Evolutionary conservation across 1,284 basidiomycete species (phyloP), one percentile per base, ranked within the genome.

Genomic region (Cryptococcus floricola): DNA sequence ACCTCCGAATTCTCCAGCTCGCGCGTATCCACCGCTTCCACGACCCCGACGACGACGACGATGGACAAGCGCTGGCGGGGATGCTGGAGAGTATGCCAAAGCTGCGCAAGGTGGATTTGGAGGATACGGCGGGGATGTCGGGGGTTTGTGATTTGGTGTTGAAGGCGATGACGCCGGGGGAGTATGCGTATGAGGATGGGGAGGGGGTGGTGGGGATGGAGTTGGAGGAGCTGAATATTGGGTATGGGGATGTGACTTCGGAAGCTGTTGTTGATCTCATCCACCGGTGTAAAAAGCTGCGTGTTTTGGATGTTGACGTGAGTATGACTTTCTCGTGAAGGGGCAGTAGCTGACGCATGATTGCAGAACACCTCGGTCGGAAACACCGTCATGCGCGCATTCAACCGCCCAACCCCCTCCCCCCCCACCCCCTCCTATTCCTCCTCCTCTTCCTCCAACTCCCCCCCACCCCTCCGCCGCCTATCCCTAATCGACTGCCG

Each of bases 61-160:
- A 43, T 16, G 50, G 39, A 9, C 12, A 41, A 2, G 47, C 44
- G 3, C 39, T 66, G 31, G 77, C 89, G n/a, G 80, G 81, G 44
- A 79, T 96, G 18, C 75, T 96, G 39, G 74, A 77, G 45, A 88
- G 87, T 10, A 87, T 85, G 6, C 87, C 88, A 0, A 71, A 80
- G 56, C 84, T 97, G 49, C 80, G 84, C 51, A 84, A 83, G 52
- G 75, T 97, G 44, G 94, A 97, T 70, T 77, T 97, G 34, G 94
- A 96, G 70, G 87, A 89, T 59, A 89, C 89, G 3, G 68, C 47
- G 67, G 0, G 31, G 50, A 2, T 44, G 77, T 76, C 14, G 83
- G 48, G 87, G 25, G 84, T 95, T 51, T 86, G 83, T 1, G 91
- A 96, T 73, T 78, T 78, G 0, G 81, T 92, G 14, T 71, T 96